These are phyloP conservation scores for Candida frijolesensis DNA, from an alignment of 1,139 yeast species.

Conservation along the genomic window DNA sequence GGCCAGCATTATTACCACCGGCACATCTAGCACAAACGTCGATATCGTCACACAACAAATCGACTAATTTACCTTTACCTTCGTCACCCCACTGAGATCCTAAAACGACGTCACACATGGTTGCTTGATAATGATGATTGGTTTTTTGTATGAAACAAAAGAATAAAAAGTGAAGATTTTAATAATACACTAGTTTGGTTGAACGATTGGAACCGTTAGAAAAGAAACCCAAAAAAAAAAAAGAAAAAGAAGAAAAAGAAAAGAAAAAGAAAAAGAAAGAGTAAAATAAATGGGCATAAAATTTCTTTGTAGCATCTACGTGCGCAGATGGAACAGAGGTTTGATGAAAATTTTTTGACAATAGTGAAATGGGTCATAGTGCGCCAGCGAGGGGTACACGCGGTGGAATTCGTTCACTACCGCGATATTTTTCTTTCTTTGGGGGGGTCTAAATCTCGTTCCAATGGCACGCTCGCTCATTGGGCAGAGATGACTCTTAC, in stretches of 20 bases:
- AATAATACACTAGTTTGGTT: constrained; percentile 7
- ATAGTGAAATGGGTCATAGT: constrained; percentile 1
- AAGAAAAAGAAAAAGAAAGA: constrained; percentile 3
- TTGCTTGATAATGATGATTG: background rate
- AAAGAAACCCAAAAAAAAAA: constrained; percentile 10
- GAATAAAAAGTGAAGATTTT: background rate
- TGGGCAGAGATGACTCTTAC: background rate
- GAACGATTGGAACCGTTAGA: constrained; percentile 18
- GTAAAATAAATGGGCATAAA: background rate
- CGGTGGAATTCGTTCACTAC: background rate
- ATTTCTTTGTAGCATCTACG: background rate
- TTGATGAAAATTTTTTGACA: background rate
- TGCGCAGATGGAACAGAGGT: background rate
- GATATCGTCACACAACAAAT: constrained; percentile 86
- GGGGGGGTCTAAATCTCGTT: no score
- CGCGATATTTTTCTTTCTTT: background rate
- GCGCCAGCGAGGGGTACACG: background rate
- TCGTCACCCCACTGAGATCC: constrained; percentile 99
- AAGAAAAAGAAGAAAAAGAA: constrained; percentile 4
- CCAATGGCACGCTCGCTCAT: background rate
- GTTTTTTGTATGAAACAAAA: background rate
- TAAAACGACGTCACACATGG: constrained; percentile 87
- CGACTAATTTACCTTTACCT: constrained; percentile 98
- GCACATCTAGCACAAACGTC: constrained; percentile 98
- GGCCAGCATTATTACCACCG: constrained; percentile 99